Base-by-base conservation (phyloP, 768 basidiomycete species). In the Lentinula sp. region DNA sequence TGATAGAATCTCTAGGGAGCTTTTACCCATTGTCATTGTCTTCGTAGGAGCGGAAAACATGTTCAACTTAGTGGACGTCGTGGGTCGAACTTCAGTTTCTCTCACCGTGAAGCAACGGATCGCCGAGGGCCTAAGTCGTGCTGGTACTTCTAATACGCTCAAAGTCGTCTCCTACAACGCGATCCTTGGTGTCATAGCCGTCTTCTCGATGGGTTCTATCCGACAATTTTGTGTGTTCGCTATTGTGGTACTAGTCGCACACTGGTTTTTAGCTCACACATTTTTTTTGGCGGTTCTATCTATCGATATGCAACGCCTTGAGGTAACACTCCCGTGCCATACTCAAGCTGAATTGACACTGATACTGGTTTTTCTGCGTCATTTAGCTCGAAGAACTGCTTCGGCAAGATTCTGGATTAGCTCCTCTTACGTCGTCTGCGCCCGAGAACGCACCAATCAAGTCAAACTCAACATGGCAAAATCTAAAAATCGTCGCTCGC, bases 31-130 rank as follows among this genome's bases (percentile, higher is more conserved):
- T 61, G 89, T 97, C 40, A 94, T 99, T 55, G 84, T 95, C 6
- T 95, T 98, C 65, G 90, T 96, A 13, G 96, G 96, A 2, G 91
- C 93, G 2, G 96, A 98, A 75, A 98, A 98, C 67, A 98, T 98
- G 95, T 92, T 94, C 70, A 90, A 88, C 67, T 78, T 99, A 70
- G 89, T 93, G 11, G 90, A 93, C 65, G 91, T 91, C 0, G 91
- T 96, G 31, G 84, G 87, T 3, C 86, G 80, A 69, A 96, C 94
- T 0, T 85, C 90, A 9, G 85, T 95, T n/a, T 84, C 91, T 3
- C 78, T 95, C 21, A 82, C 94, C 6, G 93, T 95, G 39, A 94
- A 94, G 66, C 90, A 94, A 65, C 86, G 96, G 43, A 93, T 99
- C 60, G 94, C 92, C 2, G 84, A 89, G 62, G 96, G 95, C 5